phyloP scores from a whole-genome alignment of 176 grass and related monocot species.

The Aegilops speltoides region DNA sequence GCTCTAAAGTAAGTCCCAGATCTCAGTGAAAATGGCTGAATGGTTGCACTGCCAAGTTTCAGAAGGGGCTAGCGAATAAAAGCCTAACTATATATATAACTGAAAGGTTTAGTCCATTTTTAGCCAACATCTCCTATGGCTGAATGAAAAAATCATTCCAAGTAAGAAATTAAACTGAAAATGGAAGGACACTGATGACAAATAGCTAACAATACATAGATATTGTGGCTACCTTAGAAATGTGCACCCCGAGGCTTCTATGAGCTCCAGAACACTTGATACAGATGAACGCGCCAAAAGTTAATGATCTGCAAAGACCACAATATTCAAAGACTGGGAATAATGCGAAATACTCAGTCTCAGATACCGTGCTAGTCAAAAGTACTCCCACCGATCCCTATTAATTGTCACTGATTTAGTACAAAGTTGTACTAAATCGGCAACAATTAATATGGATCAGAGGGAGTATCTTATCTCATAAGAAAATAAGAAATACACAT shows the following conservation, averaged over 20 bases:
- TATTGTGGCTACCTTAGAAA: constrained; percentile 68
- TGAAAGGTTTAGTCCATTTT: not conserved
- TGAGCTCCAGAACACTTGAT: constrained; percentile 98
- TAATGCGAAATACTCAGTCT: constrained; percentile 1
- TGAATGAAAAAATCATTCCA: not conserved
- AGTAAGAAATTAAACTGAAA: not conserved
- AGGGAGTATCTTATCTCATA: not conserved
- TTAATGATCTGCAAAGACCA: constrained; percentile 61
- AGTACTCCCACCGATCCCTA: not conserved
- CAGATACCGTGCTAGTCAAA: constrained; percentile 9
- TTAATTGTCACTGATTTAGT: no score
- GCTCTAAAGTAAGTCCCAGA: constrained; percentile 1
- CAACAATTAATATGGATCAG: no score
- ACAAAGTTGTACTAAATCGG: no score
- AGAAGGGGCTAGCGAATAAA: constrained; percentile 1
- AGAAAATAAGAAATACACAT: not conserved
- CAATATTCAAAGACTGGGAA: constrained; percentile 8
- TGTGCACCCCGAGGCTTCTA: constrained; percentile 92
- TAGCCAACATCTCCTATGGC: not conserved
- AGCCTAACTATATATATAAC: not conserved
- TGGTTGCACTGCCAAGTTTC: not conserved
- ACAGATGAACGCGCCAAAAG: constrained; percentile 91
- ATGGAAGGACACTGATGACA: not conserved
- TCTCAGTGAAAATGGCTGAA: not conserved
- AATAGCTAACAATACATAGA: not conserved